These are phyloP conservation scores for Kazachstania psychrophila DNA, from an alignment of 805 yeast species.

Conservation along the genomic window DNA sequence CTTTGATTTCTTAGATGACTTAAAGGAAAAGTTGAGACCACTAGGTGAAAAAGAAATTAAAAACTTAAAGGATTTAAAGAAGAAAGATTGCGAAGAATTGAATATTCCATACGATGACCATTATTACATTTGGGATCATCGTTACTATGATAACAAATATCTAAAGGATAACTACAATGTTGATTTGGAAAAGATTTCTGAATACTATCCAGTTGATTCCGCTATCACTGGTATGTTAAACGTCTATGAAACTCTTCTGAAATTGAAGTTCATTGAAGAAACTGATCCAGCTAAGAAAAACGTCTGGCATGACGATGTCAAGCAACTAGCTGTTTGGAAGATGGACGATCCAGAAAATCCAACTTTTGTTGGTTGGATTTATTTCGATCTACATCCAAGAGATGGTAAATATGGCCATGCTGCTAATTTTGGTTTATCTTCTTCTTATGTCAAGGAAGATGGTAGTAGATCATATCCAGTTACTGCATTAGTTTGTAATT, in stretches of 20 bases:
- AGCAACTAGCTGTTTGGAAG: constrained; percentile 63
- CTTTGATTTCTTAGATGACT: constrained; percentile 49
- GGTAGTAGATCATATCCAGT: constrained; percentile 53
- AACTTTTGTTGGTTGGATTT: constrained; percentile 67
- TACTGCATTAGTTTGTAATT: constrained; percentile 76
- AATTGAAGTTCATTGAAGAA: constrained; percentile 53
- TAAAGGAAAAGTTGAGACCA: constrained; percentile 49
- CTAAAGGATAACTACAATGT: constrained; percentile 63
- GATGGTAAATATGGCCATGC: constrained; percentile 86
- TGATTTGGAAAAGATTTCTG: constrained; percentile 61
- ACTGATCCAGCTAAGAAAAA: constrained; percentile 32
- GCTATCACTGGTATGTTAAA: constrained; percentile 61
- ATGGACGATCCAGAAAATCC: constrained; percentile 39
- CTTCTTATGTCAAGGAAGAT: constrained; percentile 45
- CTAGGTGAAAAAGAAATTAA: constrained; percentile 48
- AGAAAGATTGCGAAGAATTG: constrained; percentile 38
- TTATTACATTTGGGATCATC: constrained; percentile 65
- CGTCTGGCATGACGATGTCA: constrained; percentile 75
- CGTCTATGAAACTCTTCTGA: constrained; percentile 61
- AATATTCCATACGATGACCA: constrained; percentile 36
- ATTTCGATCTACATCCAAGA: constrained; percentile 76
- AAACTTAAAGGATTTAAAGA: constrained; percentile 42
- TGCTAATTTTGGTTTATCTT: constrained; percentile 63
- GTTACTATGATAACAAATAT: constrained; percentile 55
- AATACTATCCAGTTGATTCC: constrained; percentile 66